Conservation (phyloP, 148 eudicot genomes). For the Selenicereus undatus region DNA sequence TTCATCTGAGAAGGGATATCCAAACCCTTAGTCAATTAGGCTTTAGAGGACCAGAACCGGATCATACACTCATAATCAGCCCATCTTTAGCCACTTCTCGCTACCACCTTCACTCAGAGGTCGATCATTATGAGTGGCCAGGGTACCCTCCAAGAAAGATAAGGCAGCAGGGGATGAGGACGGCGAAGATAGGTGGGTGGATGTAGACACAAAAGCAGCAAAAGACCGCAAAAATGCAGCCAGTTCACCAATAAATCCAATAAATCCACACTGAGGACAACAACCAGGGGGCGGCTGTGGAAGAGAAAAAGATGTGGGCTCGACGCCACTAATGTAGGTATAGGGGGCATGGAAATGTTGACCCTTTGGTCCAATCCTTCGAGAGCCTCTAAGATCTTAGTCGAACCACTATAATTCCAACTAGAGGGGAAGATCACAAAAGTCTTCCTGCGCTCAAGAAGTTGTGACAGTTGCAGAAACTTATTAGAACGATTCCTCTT, state of each 20-base stretch:
- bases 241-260: neutral
- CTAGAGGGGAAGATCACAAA: neutral
- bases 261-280: neutral
- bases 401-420: neutral
- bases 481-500: too few relatives aligned
- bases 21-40: neutral
- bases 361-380: neutral
- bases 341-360: neutral
- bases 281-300: neutral
- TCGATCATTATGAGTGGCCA: too few relatives aligned
- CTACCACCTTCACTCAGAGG: too few relatives aligned
- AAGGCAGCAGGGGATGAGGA: neutral
- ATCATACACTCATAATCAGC: neutral
- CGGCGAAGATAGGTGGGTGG: neutral
- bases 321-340: too few relatives aligned
- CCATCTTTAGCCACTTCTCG: neutral
- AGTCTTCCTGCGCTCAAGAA: neutral
- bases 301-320: neutral
- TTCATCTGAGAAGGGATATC: neutral
- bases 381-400: neutral
- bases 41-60: too few relatives aligned
- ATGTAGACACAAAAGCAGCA: neutral
- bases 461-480: neutral
- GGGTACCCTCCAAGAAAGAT: too few relatives aligned
- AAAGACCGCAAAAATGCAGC: neutral